A percentile compares a stretch with the other conserved stretches of the same genome.
Conservation (phyloP, 805 yeast genomes). For the Nakazawaea wickerhamii region DNA sequence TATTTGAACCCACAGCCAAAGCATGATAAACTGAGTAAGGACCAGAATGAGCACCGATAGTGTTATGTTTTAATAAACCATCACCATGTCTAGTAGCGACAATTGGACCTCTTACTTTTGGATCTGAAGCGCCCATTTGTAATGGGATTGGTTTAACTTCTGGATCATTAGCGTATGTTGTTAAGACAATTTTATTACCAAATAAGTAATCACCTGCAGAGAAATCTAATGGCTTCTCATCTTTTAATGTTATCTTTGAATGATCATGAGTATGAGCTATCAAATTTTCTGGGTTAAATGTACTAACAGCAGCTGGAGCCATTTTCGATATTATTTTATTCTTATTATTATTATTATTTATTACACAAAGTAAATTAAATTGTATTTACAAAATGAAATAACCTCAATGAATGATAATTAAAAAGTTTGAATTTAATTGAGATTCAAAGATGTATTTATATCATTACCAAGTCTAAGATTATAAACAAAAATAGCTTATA, state of each 20-base stretch:
- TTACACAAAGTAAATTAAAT: background rate
- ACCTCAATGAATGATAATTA: background rate
- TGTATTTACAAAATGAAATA: background rate
- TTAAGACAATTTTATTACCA: slow-evolving; percentile 33
- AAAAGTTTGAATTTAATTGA: background rate
- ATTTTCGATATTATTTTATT: slow-evolving; percentile 4
- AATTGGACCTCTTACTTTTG: slow-evolving; percentile 49
- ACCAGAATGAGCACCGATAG: slow-evolving; percentile 63
- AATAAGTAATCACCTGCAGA: slow-evolving; percentile 19
- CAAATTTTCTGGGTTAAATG: slow-evolving; percentile 5
- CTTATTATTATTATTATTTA: too few relatives aligned
- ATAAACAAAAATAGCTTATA: too few relatives aligned
- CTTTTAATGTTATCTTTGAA: slow-evolving; percentile 3
- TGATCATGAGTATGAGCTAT: slow-evolving; percentile 6
- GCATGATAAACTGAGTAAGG: slow-evolving; percentile 63
- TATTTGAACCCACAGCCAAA: slow-evolving; percentile 56
- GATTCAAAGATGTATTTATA: background rate
- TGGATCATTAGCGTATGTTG: slow-evolving; percentile 50
- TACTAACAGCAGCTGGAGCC: slow-evolving; percentile 14
- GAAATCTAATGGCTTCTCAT: slow-evolving; percentile 18
- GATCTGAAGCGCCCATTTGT: slow-evolving; percentile 48
- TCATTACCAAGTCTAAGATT: too few relatives aligned
- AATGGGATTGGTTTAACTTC: slow-evolving; percentile 43
- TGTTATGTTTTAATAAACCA: slow-evolving; percentile 49
- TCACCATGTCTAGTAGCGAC: slow-evolving; percentile 46